Evolutionary conservation across 2,329 filamentous ascomycete species (phyloP), one percentile per base, ranked within the genome.

Genomic region (Penicillium polonicum): DNA sequence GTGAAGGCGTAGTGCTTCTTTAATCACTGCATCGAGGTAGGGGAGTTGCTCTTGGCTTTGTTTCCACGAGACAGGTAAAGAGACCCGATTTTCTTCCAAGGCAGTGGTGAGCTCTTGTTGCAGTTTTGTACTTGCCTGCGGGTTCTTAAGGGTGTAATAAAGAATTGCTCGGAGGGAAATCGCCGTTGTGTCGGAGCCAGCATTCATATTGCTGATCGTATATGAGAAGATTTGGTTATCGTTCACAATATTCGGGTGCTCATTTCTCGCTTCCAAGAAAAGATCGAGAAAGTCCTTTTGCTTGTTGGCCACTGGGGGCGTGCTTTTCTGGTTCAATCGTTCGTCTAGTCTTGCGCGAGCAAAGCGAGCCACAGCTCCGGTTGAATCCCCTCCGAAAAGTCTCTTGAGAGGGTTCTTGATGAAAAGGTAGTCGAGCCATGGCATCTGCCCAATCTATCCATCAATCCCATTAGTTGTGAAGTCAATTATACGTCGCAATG

Each of bases 51-150:
- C 61, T 33, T 68, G 65, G n/a, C 62, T 64, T 43, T 71, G 60
- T 25, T 66, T 68, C 62, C 63, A 71, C 0, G 65, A 63, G 9
- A 70, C 59, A 1, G 66, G 66, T 0, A 60, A 21, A 0, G 59
- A 44, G n/a, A 68, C 56, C 8, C 43, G 56, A 5, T 53, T 46
- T 51, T 53, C 58, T 23, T 54, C 17, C 4, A 60, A 57, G 7
- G 77, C 61, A 82, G 83, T 61, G 71, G 78, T 38, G 53, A 74
- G 19, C 62, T 83, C 38, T 73, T 86, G 8, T 61, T 69, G 8
- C n/a, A 73, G 9, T 68, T 82, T 56, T 81, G 84, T 64, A 21
- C 57, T 52, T 5, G 63, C 65, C 2, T 43, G 27, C 0, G 66
- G 64, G 46, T 60, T 59, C 51, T 70, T 72, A 13, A 70, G 65